phyloP scores from a whole-genome alignment of 805 yeast species.

The Ogataea degrootiae region DNA sequence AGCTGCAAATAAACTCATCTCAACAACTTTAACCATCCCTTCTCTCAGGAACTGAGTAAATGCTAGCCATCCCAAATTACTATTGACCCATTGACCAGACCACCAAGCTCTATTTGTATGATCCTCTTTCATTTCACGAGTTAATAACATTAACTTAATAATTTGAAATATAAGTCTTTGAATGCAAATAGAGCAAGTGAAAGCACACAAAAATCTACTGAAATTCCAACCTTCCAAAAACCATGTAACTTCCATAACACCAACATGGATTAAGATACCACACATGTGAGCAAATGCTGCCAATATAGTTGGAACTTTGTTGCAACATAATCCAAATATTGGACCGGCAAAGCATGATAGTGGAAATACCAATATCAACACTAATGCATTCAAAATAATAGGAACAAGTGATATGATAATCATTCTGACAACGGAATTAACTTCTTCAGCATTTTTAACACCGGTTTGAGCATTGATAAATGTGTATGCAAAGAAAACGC shows the following conservation, averaged over 20 bases:
- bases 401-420: constrained; percentile 49
- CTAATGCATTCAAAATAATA: constrained; percentile 33
- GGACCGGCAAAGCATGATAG: constrained; percentile 37
- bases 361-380: constrained; percentile 31
- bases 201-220: constrained; percentile 34
- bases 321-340: constrained; percentile 29
- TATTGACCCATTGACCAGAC: constrained; percentile 45
- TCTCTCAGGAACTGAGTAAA: constrained; percentile 45
- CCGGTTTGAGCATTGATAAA: constrained; percentile 89
- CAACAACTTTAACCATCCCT: constrained; percentile 39
- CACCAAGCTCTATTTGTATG: constrained; percentile 46
- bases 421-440: constrained; percentile 61
- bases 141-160: constrained; percentile 29
- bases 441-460: constrained; percentile 45
- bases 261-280: constrained; percentile 31
- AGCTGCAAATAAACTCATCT: constrained; percentile 41
- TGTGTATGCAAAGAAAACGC: constrained; percentile 66
- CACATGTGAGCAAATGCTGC: constrained; percentile 38
- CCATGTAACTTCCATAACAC: constrained; percentile 34
- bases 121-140: constrained; percentile 40
- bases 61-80: constrained; percentile 34
- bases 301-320: constrained; percentile 31
- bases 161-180: constrained; percentile 34
- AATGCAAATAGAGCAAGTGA: constrained; percentile 33
- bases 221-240: constrained; percentile 40